A percentile compares a stretch with the other conserved stretches of the same genome.
phyloP scores from a whole-genome alignment of 2,329 filamentous ascomycete species.

The Fusarium cicatricum region DNA sequence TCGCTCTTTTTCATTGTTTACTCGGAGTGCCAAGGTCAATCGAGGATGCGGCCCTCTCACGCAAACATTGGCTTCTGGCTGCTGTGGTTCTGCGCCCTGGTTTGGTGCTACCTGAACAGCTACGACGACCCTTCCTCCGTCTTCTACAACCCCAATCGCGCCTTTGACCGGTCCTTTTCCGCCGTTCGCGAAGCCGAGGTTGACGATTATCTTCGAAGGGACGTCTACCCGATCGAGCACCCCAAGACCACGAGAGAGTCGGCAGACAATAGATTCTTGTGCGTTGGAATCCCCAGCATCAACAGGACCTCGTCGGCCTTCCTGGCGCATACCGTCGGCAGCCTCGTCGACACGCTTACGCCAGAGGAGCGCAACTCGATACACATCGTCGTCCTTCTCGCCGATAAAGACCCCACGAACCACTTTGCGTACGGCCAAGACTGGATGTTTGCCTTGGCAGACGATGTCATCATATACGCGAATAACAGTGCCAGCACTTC shows the following conservation, averaged over 20 bases:
- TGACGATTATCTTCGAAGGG: slow-evolving; percentile 33
- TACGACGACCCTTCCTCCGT: slow-evolving; percentile 48
- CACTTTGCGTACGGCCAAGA: slow-evolving; percentile 45
- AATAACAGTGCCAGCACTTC: not conserved
- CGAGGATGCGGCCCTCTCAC: slow-evolving; percentile 38
- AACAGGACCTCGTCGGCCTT: slow-evolving; percentile 45
- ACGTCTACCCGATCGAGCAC: slow-evolving; percentile 19
- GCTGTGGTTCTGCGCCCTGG: slow-evolving; percentile 40
- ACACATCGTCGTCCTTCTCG: slow-evolving; percentile 47
- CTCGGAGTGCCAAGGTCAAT: not conserved
- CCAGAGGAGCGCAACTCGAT: slow-evolving; percentile 44
- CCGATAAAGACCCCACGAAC: slow-evolving; percentile 43
- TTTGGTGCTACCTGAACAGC: slow-evolving; percentile 43
- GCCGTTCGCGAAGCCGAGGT: slow-evolving; percentile 39
- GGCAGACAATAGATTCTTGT: slow-evolving; percentile 33
- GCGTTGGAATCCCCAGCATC: slow-evolving; percentile 48
- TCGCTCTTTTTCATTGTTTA: not conserved
- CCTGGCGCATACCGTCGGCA: slow-evolving; percentile 43
- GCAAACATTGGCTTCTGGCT: slow-evolving; percentile 46
- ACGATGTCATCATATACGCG: slow-evolving; percentile 47
- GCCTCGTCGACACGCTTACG: slow-evolving; percentile 44
- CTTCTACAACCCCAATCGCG: slow-evolving; percentile 43
- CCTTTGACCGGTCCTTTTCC: slow-evolving; percentile 43
- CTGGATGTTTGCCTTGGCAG: slow-evolving; percentile 45
- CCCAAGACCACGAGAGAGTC: slow-evolving; percentile 13